Percentiles rank a stretch among this genome's conserved stretches.
phyloP scores from a whole-genome alignment of 2,329 filamentous ascomycete genomes.

The Pseudocercospora pini-densiflorae region DNA sequence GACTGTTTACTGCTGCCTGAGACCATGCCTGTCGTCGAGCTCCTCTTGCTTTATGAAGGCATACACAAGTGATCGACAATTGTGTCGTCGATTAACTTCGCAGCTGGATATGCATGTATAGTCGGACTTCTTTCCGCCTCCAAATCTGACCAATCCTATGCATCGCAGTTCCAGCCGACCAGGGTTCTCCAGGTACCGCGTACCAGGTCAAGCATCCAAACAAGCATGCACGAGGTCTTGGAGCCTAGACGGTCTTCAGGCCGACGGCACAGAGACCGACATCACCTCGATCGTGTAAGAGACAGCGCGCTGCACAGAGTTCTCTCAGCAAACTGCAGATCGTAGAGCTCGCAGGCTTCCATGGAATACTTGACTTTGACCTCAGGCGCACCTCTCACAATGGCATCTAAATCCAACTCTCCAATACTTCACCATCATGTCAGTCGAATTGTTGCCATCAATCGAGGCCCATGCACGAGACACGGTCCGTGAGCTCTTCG shows the following conservation, averaged over 20 bases:
- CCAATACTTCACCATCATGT: conserved; percentile 7
- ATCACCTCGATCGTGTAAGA: conserved; percentile 6
- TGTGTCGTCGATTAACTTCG: not conserved
- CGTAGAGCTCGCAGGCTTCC: not conserved
- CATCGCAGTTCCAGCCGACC: conserved; percentile 7
- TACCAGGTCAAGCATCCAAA: conserved; percentile 3
- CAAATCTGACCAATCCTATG: not conserved
- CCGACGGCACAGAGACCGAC: not conserved
- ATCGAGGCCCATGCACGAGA: conserved; percentile 21
- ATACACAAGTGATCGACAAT: not conserved
- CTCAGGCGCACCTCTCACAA: not conserved
- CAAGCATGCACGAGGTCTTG: not conserved
- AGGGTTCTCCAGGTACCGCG: not conserved
- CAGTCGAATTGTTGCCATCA: conserved; percentile 8
- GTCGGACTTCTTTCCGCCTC: not conserved
- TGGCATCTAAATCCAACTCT: not conserved
- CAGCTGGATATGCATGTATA: not conserved
- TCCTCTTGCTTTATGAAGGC: not conserved
- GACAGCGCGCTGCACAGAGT: not conserved
- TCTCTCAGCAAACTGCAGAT: not conserved
- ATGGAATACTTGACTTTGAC: not conserved
- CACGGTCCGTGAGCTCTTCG: conserved; percentile 28
- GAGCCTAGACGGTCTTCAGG: not conserved
- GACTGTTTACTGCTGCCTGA: not conserved
- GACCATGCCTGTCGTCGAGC: not conserved